Evolutionary conservation across 202 grass and related monocot genomes (phyloP).

Genomic region (Carex sylvatica): DNA sequence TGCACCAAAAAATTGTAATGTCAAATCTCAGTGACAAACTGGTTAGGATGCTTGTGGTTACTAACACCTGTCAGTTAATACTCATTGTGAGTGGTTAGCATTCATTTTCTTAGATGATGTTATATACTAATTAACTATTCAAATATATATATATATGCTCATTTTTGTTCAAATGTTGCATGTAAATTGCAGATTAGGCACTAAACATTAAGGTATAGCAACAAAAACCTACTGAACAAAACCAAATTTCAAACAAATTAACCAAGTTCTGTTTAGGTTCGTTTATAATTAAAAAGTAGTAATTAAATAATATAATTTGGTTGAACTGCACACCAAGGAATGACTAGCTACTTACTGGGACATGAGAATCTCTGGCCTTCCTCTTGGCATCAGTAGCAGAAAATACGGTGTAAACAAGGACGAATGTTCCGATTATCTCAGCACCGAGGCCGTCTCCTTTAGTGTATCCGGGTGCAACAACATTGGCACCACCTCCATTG

Average conservation of each 20-base stretch:
- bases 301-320: too few species aligned
- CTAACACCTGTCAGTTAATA: background rate
- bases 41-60: background rate
- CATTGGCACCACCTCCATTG: conserved; percentile 88
- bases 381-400: conserved; percentile 92
- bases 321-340: too few species aligned
- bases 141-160: background rate
- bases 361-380: conserved; percentile 89
- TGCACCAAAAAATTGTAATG: background rate
- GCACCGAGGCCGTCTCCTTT: conserved; percentile 78
- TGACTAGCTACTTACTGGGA: conserved; percentile 45
- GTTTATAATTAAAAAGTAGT: too few species aligned
- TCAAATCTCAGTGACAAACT: background rate
- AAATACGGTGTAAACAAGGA: conserved; percentile 92
- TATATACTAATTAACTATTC: background rate
- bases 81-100: background rate
- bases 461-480: conserved; percentile 66
- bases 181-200: background rate
- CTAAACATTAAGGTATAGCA: background rate
- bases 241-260: background rate
- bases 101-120: background rate
- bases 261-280: background rate
- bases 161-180: background rate
- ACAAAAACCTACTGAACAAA: background rate
- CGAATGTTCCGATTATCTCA: conserved; percentile 85